Conservation (phyloP, 768 basidiomycete genomes). For the Rhodotorula graminis region DNA sequence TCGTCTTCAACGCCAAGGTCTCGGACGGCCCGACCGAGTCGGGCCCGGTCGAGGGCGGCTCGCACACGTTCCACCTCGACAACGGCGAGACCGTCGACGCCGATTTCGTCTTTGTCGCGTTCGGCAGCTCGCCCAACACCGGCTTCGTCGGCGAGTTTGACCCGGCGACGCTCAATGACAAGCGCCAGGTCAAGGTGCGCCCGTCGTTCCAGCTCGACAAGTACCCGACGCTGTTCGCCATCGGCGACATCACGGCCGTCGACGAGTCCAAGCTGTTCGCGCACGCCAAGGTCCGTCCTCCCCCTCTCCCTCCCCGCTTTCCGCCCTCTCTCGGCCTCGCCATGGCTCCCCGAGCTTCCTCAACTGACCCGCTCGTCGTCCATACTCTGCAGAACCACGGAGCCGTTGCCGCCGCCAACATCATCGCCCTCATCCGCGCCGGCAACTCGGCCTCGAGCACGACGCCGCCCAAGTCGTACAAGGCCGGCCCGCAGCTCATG, state of each 20-base stretch:
- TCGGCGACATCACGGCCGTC: slow-evolving; percentile 27
- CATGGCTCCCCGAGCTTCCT: too few relatives aligned
- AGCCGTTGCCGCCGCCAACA: slow-evolving; percentile 10
- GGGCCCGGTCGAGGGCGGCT: slow-evolving; percentile 9
- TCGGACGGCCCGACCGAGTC: background rate
- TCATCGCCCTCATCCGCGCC: slow-evolving; percentile 6
- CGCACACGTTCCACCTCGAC: slow-evolving; percentile 6
- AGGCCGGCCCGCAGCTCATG: slow-evolving; percentile 10
- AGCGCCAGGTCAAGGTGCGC: slow-evolving; percentile 8
- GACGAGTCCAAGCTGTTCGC: slow-evolving; percentile 13
- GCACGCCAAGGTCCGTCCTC: slow-evolving; percentile 6
- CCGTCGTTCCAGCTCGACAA: slow-evolving; percentile 13
- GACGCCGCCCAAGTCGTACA: slow-evolving; percentile 19
- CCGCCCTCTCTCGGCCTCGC: too few relatives aligned
- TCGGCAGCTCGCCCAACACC: slow-evolving; percentile 15
- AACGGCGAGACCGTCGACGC: slow-evolving; percentile 11
- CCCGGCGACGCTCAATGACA: background rate
- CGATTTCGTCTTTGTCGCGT: slow-evolving; percentile 34
- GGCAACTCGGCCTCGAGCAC: background rate
- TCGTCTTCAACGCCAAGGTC: slow-evolving; percentile 18
- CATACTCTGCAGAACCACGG: slow-evolving; percentile 15
- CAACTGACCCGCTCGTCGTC: background rate
- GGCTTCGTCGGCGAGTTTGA: slow-evolving; percentile 12
- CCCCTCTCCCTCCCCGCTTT: background rate
- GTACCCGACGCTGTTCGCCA: slow-evolving; percentile 11